A percentile compares a stretch with the other conserved stretches of the same genome.
Evolutionary conservation across 139 green algal genomes (phyloP).

Genomic region (Axilococcus clingmanii): DNA sequence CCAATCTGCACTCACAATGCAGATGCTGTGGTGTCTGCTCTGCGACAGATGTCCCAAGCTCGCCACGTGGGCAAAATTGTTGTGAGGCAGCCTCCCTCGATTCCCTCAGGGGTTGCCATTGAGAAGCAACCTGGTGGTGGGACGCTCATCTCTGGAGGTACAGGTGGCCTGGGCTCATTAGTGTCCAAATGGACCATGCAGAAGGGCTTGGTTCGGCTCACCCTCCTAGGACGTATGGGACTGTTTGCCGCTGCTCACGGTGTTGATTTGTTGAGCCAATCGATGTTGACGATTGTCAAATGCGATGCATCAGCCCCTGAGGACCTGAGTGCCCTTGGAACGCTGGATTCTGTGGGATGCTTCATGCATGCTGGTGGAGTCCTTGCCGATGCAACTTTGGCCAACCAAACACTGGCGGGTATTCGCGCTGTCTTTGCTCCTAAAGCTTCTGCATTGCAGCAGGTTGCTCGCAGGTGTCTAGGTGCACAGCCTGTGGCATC

Average conservation of each 20-base stretch:
- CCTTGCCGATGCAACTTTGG: constrained; percentile 51
- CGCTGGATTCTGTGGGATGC: constrained; percentile 26
- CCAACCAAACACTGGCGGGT: constrained; percentile 27
- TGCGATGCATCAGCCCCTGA: constrained; percentile 9
- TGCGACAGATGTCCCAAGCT: constrained; percentile 68
- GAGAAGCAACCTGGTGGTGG: background rate
- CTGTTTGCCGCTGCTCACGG: constrained; percentile 2
- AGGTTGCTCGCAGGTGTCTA: background rate
- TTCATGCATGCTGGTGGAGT: constrained; percentile 59
- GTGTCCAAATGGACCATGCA: constrained; percentile 22
- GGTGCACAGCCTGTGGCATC: constrained; percentile 2
- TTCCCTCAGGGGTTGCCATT: background rate
- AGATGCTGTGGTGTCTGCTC: constrained; percentile 27
- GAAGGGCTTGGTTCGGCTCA: constrained; percentile 3
- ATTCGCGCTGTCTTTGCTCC: constrained; percentile 33
- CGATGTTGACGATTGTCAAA: constrained; percentile 15
- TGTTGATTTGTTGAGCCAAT: background rate
- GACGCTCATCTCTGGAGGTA: constrained; percentile 4
- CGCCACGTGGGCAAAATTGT: constrained; percentile 73
- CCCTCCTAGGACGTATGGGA: constrained; percentile 22
- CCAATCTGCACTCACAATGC: constrained; percentile 26
- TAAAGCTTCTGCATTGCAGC: constrained; percentile 22
- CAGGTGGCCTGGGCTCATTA: constrained; percentile 15
- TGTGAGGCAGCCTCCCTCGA: constrained; percentile 10
- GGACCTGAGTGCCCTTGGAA: constrained; percentile 27